These are phyloP conservation scores for Fusarium sp. DNA, from an alignment of 2,329 filamentous ascomycete genomes.

Conservation along the genomic window DNA sequence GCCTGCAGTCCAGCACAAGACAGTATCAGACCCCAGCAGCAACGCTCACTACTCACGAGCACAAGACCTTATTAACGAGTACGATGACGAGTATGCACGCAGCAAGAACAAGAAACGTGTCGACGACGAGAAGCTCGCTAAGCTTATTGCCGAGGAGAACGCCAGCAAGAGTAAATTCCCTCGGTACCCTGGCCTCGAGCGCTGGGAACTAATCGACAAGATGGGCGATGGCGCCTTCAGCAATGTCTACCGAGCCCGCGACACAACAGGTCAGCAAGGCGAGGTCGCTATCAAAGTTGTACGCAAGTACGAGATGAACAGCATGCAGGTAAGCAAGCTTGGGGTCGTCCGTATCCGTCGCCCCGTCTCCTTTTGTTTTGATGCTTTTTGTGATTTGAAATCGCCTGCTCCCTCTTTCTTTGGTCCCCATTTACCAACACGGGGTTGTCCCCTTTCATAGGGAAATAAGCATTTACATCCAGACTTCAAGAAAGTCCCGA, in stretches of 20 bases:
- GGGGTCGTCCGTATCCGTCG: constrained; percentile 38
- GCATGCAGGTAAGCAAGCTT: constrained; percentile 85
- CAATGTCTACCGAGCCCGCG: constrained; percentile 93
- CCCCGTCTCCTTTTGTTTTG: constrained; percentile 39
- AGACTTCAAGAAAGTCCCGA: constrained; percentile 93
- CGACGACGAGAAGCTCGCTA: constrained; percentile 78
- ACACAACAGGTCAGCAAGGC: constrained; percentile 74
- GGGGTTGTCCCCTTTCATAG: constrained; percentile 66
- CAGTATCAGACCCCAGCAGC: constrained; percentile 57
- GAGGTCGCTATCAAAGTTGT: constrained; percentile 99
- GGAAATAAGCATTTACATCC: constrained; percentile 93
- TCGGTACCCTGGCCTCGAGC: constrained; percentile 58
- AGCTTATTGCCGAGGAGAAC: constrained; percentile 91
- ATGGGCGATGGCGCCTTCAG: constrained; percentile 99
- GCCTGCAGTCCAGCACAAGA: constrained; percentile 64
- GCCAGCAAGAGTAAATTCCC: constrained; percentile 88
- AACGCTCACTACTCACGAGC: constrained; percentile 47
- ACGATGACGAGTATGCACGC: constrained; percentile 66
- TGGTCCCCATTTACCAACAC: constrained; percentile 64
- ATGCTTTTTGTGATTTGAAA: constrained; percentile 5
- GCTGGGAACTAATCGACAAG: constrained; percentile 91
- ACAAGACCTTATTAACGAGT: constrained; percentile 68
- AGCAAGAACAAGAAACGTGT: constrained; percentile 51
- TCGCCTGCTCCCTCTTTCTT: constrained; percentile 30
- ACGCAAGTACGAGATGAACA: constrained; percentile 99